These are phyloP conservation scores for Torulaspora delbrueckii DNA, from an alignment of 805 yeast species.

Conservation along the genomic window DNA sequence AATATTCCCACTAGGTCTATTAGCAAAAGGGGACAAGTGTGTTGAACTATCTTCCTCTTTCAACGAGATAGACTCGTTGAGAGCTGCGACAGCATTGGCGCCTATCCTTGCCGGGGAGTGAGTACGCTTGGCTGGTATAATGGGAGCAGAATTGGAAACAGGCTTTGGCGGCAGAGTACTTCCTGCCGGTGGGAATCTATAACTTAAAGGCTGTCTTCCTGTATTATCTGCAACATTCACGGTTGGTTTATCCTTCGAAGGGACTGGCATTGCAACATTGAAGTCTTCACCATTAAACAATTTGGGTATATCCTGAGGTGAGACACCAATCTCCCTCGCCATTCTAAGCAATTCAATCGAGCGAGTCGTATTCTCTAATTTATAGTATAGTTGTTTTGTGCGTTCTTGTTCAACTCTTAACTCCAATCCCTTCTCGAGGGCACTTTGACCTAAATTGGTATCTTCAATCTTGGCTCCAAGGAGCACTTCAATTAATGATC, in stretches of 20 bases:
- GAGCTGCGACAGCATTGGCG: constrained; percentile 61
- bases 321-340: constrained; percentile 59
- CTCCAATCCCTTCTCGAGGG: constrained; percentile 54
- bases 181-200: constrained; percentile 21
- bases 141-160: background rate
- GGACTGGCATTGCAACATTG: background rate
- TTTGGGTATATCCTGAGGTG: constrained; percentile 56
- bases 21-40: constrained; percentile 1
- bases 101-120: constrained; percentile 69
- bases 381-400: constrained; percentile 75
- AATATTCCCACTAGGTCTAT: background rate
- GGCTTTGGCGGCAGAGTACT: constrained; percentile 11
- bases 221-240: background rate
- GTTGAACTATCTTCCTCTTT: constrained; percentile 25
- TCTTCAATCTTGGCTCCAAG: constrained; percentile 50
- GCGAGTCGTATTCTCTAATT: constrained; percentile 55
- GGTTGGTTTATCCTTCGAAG: background rate
- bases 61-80: constrained; percentile 29
- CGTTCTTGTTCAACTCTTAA: constrained; percentile 69
- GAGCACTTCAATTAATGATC: constrained; percentile 29
- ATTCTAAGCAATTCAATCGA: constrained; percentile 57
- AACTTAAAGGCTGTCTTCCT: constrained; percentile 15
- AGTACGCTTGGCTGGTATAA: constrained; percentile 36
- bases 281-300: constrained; percentile 38
- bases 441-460: constrained; percentile 44